Evolutionary conservation across 495 filamentous ascomycete genomes (phyloP).

Genomic region (Thermochaetoides thermophila): DNA sequence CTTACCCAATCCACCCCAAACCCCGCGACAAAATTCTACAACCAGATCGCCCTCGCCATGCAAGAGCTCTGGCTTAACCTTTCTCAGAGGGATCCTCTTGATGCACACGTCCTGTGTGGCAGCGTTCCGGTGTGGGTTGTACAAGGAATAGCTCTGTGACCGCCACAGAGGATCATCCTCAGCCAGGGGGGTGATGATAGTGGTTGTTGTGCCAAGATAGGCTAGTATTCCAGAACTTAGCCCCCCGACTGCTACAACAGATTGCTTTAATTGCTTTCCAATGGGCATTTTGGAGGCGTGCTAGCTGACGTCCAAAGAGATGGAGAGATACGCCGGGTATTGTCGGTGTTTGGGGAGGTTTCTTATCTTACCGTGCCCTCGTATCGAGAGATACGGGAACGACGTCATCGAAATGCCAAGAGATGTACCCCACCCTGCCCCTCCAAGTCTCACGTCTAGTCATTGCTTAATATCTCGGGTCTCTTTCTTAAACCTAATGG

Average conservation of each 20-base stretch:
- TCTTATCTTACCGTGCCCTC: too few relatives aligned
- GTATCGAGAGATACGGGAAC: too few relatives aligned
- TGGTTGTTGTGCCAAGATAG: conserved; percentile 23
- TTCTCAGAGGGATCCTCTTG: conserved; percentile 43
- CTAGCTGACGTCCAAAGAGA: background rate
- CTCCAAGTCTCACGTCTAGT: too few relatives aligned
- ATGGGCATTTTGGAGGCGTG: conserved; percentile 30
- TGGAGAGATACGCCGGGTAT: too few relatives aligned
- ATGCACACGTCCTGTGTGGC: conserved; percentile 47
- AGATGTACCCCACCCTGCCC: too few relatives aligned
- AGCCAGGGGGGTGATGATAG: conserved; percentile 31
- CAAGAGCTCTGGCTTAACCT: conserved; percentile 49
- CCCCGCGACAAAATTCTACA: conserved; percentile 48
- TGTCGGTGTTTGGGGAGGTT: too few relatives aligned
- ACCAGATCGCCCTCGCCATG: conserved; percentile 44
- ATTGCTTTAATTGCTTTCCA: conserved; percentile 27
- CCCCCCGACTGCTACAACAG: conserved; percentile 26
- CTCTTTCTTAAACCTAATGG: too few relatives aligned
- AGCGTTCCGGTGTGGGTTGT: conserved; percentile 49
- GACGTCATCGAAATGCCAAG: too few relatives aligned
- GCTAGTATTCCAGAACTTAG: conserved; percentile 18
- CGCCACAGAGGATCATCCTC: conserved; percentile 46
- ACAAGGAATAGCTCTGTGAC: conserved; percentile 36
- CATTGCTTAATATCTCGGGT: too few relatives aligned
- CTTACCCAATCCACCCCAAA: conserved; percentile 52